Conservation (phyloP, 371 early-diverging fungal genomes). For the Apophysomyces sp. region DNA sequence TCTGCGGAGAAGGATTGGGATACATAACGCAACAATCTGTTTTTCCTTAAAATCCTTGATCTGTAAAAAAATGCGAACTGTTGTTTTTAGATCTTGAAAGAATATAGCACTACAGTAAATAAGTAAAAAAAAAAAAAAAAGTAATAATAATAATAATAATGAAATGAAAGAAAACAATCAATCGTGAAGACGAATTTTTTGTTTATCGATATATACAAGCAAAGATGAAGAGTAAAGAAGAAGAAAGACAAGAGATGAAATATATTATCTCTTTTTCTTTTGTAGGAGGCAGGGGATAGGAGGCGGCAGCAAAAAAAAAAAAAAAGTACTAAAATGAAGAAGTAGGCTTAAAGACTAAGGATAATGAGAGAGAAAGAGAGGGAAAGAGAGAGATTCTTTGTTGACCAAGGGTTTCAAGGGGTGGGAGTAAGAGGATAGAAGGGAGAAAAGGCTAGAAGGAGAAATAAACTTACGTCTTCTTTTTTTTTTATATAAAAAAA, state of each 20-base stretch:
- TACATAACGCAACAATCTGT: background rate
- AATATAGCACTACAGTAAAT: background rate
- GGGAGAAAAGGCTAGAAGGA: background rate
- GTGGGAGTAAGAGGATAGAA: background rate
- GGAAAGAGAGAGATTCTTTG: background rate
- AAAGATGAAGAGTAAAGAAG: background rate
- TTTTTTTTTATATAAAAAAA: no score
- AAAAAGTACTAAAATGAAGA: background rate
- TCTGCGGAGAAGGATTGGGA: conserved; percentile 2
- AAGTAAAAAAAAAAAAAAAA: no score
- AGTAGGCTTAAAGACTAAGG: background rate
- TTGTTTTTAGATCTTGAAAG: background rate
- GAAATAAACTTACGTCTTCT: background rate
- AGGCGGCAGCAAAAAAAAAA: background rate
- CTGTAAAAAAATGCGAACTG: background rate
- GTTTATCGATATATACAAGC: background rate
- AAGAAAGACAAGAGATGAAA: background rate
- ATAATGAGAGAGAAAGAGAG: background rate
- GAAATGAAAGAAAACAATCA: background rate
- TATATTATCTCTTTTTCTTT: background rate
- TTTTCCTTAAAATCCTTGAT: background rate
- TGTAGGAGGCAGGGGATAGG: conserved; percentile 1
- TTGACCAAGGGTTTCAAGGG: conserved; percentile 4
- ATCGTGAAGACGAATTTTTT: background rate
- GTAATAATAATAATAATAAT: no score